A percentile compares a stretch with the other conserved stretches of the same genome.
These are phyloP conservation scores for Begonia masoniana DNA, from an alignment of 306 rosid species.

Conservation along the genomic window DNA sequence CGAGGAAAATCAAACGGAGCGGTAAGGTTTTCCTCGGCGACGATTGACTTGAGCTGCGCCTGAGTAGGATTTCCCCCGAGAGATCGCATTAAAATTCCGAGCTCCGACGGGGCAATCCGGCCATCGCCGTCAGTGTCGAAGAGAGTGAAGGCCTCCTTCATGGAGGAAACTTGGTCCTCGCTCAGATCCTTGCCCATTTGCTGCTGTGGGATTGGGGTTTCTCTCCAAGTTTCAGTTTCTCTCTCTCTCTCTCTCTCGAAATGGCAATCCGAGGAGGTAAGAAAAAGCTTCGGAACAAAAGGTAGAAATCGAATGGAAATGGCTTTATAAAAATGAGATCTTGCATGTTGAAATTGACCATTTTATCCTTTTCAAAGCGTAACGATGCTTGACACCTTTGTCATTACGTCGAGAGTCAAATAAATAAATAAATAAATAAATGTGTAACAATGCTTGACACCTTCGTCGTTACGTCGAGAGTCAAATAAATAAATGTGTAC, in stretches of 20 bases:
- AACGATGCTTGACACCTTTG: no score
- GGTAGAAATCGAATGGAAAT: no score
- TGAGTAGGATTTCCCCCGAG: constrained; percentile 97
- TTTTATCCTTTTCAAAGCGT: no score
- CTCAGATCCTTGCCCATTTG: constrained; percentile 92
- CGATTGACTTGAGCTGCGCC: constrained; percentile 82
- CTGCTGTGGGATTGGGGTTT: constrained; percentile 17
- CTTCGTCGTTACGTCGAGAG: no score
- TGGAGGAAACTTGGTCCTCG: constrained; percentile 78
- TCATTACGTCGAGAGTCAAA: no score
- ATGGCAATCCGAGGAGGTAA: neutral
- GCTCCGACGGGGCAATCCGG: constrained; percentile 86
- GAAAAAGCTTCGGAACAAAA: no score
- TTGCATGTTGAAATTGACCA: no score
- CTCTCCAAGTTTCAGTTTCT: neutral
- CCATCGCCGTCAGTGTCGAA: constrained; percentile 87
- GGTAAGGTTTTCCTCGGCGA: constrained; percentile 66
- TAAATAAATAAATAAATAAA: no score
- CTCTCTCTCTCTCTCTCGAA: constrained; percentile 4
- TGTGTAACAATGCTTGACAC: no score
- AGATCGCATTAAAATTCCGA: constrained; percentile 93
- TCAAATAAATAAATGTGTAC: no score
- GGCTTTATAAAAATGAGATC: no score
- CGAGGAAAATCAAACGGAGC: constrained; percentile 74
- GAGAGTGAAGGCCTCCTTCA: constrained; percentile 92